A percentile compares a stretch with the other conserved stretches of the same genome.
Conservation (phyloP, 371 early-diverging fungal genomes). For the Umbelopsis sp. region DNA sequence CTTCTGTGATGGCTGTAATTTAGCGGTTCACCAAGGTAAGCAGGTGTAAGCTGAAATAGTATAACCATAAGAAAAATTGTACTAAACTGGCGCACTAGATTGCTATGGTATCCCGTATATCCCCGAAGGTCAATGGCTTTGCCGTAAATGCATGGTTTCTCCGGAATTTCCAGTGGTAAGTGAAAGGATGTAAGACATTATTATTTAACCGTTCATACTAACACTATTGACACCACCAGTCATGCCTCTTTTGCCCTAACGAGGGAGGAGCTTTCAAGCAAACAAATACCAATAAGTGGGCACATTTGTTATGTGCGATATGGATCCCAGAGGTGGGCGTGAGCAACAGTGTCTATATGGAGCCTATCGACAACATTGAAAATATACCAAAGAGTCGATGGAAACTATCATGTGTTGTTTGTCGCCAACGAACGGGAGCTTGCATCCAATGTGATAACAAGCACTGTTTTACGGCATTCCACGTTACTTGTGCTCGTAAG, state of each 20-base stretch:
- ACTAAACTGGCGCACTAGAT: slow-evolving; percentile 52
- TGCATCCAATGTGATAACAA: slow-evolving; percentile 94
- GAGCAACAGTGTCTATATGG: slow-evolving; percentile 93
- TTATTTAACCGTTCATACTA: slow-evolving; percentile 9
- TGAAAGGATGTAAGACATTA: slow-evolving; percentile 24
- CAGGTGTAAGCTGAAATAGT: background rate
- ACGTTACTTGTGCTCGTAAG: slow-evolving; percentile 92
- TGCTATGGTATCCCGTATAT: slow-evolving; percentile 99
- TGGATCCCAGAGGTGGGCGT: slow-evolving; percentile 97
- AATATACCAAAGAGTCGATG: slow-evolving; percentile 89
- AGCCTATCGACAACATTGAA: slow-evolving; percentile 93
- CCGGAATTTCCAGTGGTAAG: slow-evolving; percentile 81
- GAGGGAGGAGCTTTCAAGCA: slow-evolving; percentile 98
- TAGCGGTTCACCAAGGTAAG: slow-evolving; percentile 97
- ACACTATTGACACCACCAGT: background rate
- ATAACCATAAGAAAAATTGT: background rate
- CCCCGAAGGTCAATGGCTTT: slow-evolving; percentile 99
- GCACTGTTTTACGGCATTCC: slow-evolving; percentile 90
- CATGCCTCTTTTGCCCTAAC: slow-evolving; percentile 93
- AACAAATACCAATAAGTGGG: slow-evolving; percentile 93
- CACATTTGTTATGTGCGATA: slow-evolving; percentile 93
- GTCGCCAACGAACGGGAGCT: slow-evolving; percentile 84
- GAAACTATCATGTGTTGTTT: slow-evolving; percentile 88
- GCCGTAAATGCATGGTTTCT: slow-evolving; percentile 94
- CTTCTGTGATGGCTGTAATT: slow-evolving; percentile 98